phyloP scores from a whole-genome alignment of 2,329 filamentous ascomycete species.

The Acephala macrosclerotiorum region DNA sequence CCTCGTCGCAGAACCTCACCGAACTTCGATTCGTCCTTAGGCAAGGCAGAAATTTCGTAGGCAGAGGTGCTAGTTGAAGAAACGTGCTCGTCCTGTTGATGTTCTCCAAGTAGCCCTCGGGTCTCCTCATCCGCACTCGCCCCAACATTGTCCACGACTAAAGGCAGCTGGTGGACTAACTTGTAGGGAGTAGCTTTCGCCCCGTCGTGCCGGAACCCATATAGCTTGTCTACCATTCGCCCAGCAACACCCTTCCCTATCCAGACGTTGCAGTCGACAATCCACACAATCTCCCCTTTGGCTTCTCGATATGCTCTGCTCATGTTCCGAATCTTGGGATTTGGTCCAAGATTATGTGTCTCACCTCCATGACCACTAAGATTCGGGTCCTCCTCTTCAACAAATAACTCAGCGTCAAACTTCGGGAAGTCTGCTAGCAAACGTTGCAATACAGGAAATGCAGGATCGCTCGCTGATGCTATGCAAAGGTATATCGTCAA shows the following conservation, averaged over 20 bases:
- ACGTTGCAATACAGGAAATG: conserved; percentile 75
- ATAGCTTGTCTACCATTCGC: conserved; percentile 88
- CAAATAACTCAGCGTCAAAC: conserved; percentile 74
- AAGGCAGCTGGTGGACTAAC: conserved; percentile 92
- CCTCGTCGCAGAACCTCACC: conserved; percentile 50
- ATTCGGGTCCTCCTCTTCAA: conserved; percentile 83
- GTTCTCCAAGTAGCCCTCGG: conserved; percentile 34
- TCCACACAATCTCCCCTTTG: conserved; percentile 88
- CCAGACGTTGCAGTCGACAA: conserved; percentile 98
- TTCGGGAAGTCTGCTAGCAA: conserved; percentile 77
- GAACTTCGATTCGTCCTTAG: conserved; percentile 35
- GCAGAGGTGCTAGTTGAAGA: conserved; percentile 44
- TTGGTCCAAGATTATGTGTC: conserved; percentile 77
- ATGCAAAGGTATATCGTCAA: conserved; percentile 86
- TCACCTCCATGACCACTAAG: conserved; percentile 62
- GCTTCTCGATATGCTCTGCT: conserved; percentile 91
- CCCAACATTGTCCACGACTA: conserved; percentile 79
- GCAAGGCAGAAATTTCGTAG: conserved; percentile 40
- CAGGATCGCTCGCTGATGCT: conserved; percentile 75
- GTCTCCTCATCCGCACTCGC: conserved; percentile 37
- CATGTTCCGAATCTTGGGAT: conserved; percentile 98
- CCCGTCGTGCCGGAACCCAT: conserved; percentile 66
- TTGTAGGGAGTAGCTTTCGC: conserved; percentile 71
- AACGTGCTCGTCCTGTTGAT: conserved; percentile 32
- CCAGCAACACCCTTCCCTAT: conserved; percentile 79